These are phyloP conservation scores for Saturnispora dispora DNA, from an alignment of 805 yeast species.

Conservation along the genomic window DNA sequence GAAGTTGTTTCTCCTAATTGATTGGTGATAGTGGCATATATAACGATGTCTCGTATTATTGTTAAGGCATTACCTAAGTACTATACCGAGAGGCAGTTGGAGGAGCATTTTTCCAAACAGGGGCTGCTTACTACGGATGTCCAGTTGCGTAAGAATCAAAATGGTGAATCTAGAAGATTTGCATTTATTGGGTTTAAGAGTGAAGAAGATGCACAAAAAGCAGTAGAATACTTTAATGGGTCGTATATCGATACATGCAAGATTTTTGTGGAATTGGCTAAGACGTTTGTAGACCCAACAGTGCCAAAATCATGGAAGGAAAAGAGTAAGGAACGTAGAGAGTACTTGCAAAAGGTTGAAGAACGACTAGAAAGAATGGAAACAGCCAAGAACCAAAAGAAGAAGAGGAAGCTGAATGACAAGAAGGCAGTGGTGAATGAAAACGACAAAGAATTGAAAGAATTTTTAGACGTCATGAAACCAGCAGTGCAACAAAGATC, in stretches of 20 bases:
- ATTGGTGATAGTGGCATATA: not conserved
- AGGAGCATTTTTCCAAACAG: conserved; percentile 47
- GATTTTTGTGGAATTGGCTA: conserved; percentile 74
- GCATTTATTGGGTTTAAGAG: conserved; percentile 84
- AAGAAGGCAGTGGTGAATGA: conserved; percentile 53
- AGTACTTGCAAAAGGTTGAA: conserved; percentile 39
- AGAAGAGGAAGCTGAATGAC: conserved; percentile 25
- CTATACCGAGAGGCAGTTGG: conserved; percentile 62
- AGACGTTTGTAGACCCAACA: conserved; percentile 73
- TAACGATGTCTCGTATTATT: conserved; percentile 72
- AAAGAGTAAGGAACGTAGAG: conserved; percentile 42
- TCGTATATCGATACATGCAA: conserved; percentile 78
- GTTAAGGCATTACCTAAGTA: conserved; percentile 83
- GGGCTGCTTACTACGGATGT: conserved; percentile 68
- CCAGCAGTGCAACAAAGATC: conserved; percentile 62
- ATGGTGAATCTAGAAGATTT: conserved; percentile 85
- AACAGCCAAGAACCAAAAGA: conserved; percentile 34
- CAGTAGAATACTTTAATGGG: conserved; percentile 65
- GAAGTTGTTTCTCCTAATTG: not conserved
- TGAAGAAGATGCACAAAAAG: conserved; percentile 65
- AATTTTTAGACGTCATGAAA: conserved; percentile 76
- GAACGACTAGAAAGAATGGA: conserved; percentile 41
- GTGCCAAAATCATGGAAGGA: conserved; percentile 63
- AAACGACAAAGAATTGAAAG: conserved; percentile 57
- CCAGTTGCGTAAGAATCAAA: conserved; percentile 67